Evolutionary conservation across 129 eudicot species (phyloP).

Genomic region (Artemisia argyi): DNA sequence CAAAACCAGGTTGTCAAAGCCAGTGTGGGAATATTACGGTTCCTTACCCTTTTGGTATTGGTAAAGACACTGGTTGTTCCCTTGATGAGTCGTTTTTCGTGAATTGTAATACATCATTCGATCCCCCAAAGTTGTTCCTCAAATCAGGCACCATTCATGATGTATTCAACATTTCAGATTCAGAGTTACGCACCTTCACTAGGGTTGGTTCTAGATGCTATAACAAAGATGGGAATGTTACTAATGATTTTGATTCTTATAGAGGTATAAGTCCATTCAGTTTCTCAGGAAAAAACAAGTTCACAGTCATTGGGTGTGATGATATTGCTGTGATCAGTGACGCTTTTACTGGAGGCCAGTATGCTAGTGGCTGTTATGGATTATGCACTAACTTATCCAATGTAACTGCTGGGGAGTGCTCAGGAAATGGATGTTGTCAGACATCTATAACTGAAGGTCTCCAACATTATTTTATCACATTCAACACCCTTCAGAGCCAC

Average conservation of each 20-base stretch:
- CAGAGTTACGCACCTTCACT: not conserved
- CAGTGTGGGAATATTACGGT: conserved; percentile 30
- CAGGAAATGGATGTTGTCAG: conserved; percentile 46
- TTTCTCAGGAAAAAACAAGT: conserved; percentile 30
- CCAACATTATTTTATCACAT: not conserved
- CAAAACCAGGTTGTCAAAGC: conserved; percentile 14
- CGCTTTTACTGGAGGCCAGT: not conserved
- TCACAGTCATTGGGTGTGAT: conserved; percentile 44
- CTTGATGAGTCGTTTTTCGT: conserved; percentile 6
- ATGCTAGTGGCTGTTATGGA: conserved; percentile 33
- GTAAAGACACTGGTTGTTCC: conserved; percentile 16
- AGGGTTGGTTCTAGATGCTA: not conserved
- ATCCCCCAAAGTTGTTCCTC: not conserved
- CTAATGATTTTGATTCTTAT: not conserved
- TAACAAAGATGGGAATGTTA: not conserved
- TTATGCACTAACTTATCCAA: conserved; percentile 20
- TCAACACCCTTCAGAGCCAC: not conserved
- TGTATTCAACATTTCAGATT: not conserved
- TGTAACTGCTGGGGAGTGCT: conserved; percentile 27
- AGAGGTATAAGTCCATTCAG: not conserved
- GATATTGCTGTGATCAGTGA: conserved; percentile 18
- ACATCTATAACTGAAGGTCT: conserved; percentile 41
- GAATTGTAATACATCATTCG: not conserved
- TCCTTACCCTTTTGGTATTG: conserved; percentile 36
- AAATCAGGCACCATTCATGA: not conserved